Evolutionary conservation across 2,329 filamentous ascomycete species (phyloP).

Genomic region (Aspergillus brasiliensis): DNA sequence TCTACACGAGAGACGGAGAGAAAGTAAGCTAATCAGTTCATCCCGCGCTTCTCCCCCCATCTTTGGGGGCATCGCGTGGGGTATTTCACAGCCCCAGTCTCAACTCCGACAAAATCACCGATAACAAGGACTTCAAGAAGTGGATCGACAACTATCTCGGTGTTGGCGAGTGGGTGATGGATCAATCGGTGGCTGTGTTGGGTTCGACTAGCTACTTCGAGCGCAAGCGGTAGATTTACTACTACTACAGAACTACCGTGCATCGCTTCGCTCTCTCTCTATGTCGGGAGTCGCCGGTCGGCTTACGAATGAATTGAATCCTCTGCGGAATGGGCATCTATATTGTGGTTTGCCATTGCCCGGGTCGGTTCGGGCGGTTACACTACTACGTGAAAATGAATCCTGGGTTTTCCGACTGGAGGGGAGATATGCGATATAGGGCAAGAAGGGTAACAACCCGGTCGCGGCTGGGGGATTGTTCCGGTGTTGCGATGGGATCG

Average conservation of each 20-base stretch:
- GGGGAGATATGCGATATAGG: not conserved
- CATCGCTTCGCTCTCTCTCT: not conserved
- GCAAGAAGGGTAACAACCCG: not conserved
- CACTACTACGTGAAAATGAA: not conserved
- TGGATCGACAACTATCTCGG: conserved; percentile 95
- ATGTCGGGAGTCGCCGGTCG: not conserved
- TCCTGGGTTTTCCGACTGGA: not conserved
- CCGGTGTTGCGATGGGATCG: not conserved
- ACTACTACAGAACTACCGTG: not conserved
- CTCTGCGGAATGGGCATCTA: not conserved
- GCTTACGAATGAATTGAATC: not conserved
- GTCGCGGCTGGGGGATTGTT: not conserved
- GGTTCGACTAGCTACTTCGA: conserved; percentile 89
- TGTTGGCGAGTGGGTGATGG: conserved; percentile 97
- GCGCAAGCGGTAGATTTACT: conserved; percentile 67
- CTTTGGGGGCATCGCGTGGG: conserved; percentile 29
- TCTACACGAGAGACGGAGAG: not conserved
- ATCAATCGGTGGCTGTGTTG: conserved; percentile 90
- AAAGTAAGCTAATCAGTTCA: conserved; percentile 30
- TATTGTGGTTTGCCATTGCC: not conserved
- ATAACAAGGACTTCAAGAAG: conserved; percentile 78
- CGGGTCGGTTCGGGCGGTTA: not conserved
- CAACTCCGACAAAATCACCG: conserved; percentile 80
- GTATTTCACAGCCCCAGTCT: conserved; percentile 64
- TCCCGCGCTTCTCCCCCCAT: conserved; percentile 28